These are phyloP conservation scores for Fusarium palustre DNA, from an alignment of 2,329 filamentous ascomycete genomes.

Conservation along the genomic window DNA sequence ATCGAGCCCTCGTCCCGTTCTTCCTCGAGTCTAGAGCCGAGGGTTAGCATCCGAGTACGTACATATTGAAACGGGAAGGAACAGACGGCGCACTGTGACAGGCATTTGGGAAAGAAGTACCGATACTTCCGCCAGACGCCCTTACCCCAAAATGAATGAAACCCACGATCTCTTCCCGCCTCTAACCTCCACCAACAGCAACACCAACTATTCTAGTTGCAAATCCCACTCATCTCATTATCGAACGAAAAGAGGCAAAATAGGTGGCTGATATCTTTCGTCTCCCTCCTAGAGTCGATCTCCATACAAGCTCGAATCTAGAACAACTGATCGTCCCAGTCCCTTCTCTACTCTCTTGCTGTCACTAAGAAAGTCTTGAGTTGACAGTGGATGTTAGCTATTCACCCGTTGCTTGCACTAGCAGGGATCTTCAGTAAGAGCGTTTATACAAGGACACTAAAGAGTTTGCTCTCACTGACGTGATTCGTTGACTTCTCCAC, in stretches of 20 bases:
- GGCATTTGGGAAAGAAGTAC: slow-evolving; percentile 35
- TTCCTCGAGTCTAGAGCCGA: slow-evolving; percentile 27
- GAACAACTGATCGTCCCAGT: slow-evolving; percentile 13
- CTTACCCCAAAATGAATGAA: slow-evolving; percentile 35
- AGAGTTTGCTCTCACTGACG: slow-evolving; percentile 19
- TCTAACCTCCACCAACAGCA: slow-evolving; percentile 28
- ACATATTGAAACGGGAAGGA: slow-evolving; percentile 22
- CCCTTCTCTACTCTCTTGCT: not conserved
- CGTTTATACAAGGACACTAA: slow-evolving; percentile 37
- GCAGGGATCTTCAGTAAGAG: slow-evolving; percentile 38
- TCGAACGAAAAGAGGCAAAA: slow-evolving; percentile 14
- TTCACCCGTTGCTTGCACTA: slow-evolving; percentile 35
- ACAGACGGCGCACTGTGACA: slow-evolving; percentile 41
- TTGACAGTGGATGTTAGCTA: slow-evolving; percentile 21
- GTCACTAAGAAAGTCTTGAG: slow-evolving; percentile 14
- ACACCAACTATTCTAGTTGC: slow-evolving; percentile 17
- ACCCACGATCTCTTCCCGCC: slow-evolving; percentile 39
- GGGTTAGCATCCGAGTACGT: slow-evolving; percentile 21
- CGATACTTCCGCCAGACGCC: slow-evolving; percentile 33
- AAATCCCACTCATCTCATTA: slow-evolving; percentile 18
- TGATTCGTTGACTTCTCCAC: slow-evolving; percentile 11
- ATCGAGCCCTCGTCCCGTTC: slow-evolving; percentile 22
- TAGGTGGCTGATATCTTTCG: slow-evolving; percentile 12
- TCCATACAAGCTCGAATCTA: not conserved
- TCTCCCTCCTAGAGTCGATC: not conserved